phyloP scores from a whole-genome alignment of 352 stramenopile genomes.

The Globisporangium iwayamae region DNA sequence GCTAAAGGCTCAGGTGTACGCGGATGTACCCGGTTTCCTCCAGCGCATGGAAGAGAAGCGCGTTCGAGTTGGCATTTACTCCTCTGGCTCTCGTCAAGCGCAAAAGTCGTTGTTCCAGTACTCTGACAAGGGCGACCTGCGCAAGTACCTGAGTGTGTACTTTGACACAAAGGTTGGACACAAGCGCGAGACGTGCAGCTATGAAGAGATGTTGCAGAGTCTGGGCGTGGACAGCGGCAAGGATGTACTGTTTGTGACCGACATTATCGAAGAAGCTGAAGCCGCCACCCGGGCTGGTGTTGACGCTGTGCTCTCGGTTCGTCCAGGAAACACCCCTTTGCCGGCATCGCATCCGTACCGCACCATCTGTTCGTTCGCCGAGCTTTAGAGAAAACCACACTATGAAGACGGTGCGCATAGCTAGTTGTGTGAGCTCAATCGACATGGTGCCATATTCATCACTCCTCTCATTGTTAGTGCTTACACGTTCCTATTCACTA shows the following conservation, averaged over 20 bases:
- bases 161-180: constrained; percentile 84
- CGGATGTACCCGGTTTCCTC: constrained; percentile 87
- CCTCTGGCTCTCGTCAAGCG: constrained; percentile 86
- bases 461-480: neutral
- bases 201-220: constrained; percentile 79
- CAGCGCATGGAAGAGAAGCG: constrained; percentile 65
- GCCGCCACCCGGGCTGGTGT: constrained; percentile 69
- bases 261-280: constrained; percentile 83
- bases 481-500: neutral
- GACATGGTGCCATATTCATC: neutral
- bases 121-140: constrained; percentile 78
- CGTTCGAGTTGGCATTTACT: constrained; percentile 92
- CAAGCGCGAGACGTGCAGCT: constrained; percentile 71
- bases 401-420: neutral
- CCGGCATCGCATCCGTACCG: constrained; percentile 49
- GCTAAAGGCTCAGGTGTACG: constrained; percentile 89
- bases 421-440: constrained; percentile 3
- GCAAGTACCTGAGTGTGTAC: constrained; percentile 68
- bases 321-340: constrained; percentile 82
- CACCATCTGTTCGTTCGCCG: constrained; percentile 55
- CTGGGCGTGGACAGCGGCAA: constrained; percentile 73
- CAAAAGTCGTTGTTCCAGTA: constrained; percentile 88
- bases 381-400: constrained; percentile 27
- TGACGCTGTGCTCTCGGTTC: constrained; percentile 70
- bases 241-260: constrained; percentile 88